These are phyloP conservation scores for Trichoderma polysporum DNA, from an alignment of 2,329 filamentous ascomycete genomes.

Conservation along the genomic window DNA sequence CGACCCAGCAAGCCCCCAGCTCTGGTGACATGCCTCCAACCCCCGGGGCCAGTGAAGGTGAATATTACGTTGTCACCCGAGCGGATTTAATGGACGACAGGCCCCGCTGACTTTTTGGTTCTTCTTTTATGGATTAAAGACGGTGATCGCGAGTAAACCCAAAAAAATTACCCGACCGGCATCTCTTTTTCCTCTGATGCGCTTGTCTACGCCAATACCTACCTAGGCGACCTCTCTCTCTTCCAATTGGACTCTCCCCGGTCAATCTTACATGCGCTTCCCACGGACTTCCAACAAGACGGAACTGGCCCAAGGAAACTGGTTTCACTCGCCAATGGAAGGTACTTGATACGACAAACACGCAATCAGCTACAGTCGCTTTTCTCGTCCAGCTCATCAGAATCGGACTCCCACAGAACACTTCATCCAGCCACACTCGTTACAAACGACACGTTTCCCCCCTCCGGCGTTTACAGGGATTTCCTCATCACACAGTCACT, in stretches of 20 bases:
- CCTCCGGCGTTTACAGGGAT: conserved; percentile 3
- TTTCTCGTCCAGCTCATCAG: background rate
- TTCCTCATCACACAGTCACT: conserved; percentile 1
- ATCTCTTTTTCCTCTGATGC: background rate
- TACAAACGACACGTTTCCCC: conserved; percentile 9
- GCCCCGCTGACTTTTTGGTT: conserved; percentile 33
- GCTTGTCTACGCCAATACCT: conserved; percentile 2
- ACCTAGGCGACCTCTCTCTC: background rate
- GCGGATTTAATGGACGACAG: conserved; percentile 32
- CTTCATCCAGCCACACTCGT: conserved; percentile 7
- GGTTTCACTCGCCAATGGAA: background rate
- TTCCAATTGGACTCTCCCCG: background rate
- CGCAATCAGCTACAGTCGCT: background rate
- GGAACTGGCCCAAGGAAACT: background rate
- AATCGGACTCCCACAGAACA: background rate
- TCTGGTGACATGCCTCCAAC: conserved; percentile 60
- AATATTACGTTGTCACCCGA: conserved; percentile 46
- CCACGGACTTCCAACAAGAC: background rate
- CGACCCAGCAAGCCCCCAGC: conserved; percentile 51
- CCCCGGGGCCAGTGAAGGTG: conserved; percentile 62
- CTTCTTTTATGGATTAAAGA: conserved; percentile 31
- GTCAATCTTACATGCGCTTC: background rate
- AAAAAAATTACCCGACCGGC: background rate
- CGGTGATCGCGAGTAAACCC: conserved; percentile 38
- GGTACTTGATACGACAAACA: background rate